Evolutionary conservation across 2,329 filamentous ascomycete genomes (phyloP).

Genomic region (Tolypocladium sp.): DNA sequence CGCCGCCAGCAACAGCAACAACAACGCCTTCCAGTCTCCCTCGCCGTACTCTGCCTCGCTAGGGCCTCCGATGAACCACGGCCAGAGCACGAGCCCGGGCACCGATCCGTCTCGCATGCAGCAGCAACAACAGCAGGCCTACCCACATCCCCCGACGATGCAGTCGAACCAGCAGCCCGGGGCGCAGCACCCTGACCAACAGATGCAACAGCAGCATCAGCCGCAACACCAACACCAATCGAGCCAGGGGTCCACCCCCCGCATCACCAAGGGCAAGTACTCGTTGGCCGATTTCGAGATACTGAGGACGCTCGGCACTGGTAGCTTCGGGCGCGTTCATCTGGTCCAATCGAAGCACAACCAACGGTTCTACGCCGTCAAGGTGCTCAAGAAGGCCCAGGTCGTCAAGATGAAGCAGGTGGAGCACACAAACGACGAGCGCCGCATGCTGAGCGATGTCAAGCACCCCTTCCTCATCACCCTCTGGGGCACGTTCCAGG

Average conservation of each 20-base stretch:
- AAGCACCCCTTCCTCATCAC: constrained; percentile 98
- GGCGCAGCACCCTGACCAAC: constrained; percentile 8
- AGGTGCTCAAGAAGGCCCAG: constrained; percentile 96
- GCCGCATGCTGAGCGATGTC: constrained; percentile 90
- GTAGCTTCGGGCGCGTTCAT: constrained; percentile 94
- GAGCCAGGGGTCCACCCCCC: constrained; percentile 26
- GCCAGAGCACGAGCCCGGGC: constrained; percentile 26
- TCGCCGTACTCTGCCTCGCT: constrained; percentile 17
- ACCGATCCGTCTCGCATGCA: constrained; percentile 24
- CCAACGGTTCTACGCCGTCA: constrained; percentile 94
- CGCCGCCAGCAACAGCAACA: constrained; percentile 9
- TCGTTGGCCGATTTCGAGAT: constrained; percentile 84
- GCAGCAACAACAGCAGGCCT: constrained; percentile 25
- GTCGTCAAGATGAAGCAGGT: constrained; percentile 99
- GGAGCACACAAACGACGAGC: constrained; percentile 97
- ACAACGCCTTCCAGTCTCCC: constrained; percentile 11
- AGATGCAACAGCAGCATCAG: constrained; percentile 16
- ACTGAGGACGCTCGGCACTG: constrained; percentile 85
- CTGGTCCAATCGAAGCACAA: constrained; percentile 97
- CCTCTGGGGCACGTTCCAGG: constrained; percentile 96
- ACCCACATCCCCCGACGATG: constrained; percentile 11
- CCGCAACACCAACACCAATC: constrained; percentile 21
- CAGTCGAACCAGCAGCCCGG: constrained; percentile 22
- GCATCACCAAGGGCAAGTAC: constrained; percentile 95
- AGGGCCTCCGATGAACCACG: constrained; percentile 12